Base-by-base conservation (phyloP, 371 early-diverging fungal genomes). In the Mucor irregularis region DNA sequence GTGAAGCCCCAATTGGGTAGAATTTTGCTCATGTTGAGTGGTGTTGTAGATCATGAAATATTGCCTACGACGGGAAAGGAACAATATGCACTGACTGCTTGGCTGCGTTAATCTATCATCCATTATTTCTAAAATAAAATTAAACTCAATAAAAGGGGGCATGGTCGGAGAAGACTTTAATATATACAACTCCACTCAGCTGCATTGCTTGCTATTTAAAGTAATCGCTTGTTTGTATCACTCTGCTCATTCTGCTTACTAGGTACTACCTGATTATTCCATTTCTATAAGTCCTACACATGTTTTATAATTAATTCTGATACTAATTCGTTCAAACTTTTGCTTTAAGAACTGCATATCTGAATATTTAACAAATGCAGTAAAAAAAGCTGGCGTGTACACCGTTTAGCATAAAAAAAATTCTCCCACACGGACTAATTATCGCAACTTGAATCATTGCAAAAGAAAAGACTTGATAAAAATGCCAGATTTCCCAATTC, bases 31-130 rank as follows among this genome's bases (percentile, higher is more conserved):
- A 78, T 83, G 47, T 49, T 86, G 52, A 82, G 77, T 43, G 87
- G 87, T 25, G 87, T 81, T 14, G 74, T 82, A 25, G 85, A 86
- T 48, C 79, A 86, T 70, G 85, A 80, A 19, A 80, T 87, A 13
- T 51, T 82, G 24, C 73, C 80, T 19, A 34, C 35, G n/a, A 67
- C 81, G n/a, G 68, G 73, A 22, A 74, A 66, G 28, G 71, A 74
- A 40, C 70, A 79, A 25, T 77, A 70, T 49, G 79, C 81, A 25
- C 45, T 83, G 56, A 81, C 84, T 8, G 73, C 80, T 1, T 83
- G 84, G 84, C 65, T 81, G 65, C 74, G 84, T 33, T 55, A 47
- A n/a, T 25, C 10, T n/a, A n/a, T n/a, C n/a, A n/a, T n/a, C n/a
- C n/a, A n/a, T n/a, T n/a, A n/a, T n/a, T n/a, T n/a, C n/a, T n/a